Base-by-base conservation (phyloP, 177 flowering plant species). In the Telopea speciosissima region DNA sequence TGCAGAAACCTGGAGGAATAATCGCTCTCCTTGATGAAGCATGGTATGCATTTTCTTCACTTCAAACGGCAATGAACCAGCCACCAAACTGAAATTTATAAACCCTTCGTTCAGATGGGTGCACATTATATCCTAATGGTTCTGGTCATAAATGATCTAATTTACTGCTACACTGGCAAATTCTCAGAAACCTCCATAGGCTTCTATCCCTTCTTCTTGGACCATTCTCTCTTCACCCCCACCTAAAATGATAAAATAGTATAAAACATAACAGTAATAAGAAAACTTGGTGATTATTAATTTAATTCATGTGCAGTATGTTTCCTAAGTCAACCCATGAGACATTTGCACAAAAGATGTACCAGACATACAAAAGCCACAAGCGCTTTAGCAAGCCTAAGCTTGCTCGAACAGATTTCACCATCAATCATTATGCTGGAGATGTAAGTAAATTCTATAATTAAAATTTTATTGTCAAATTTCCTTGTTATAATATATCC, bases 1-100 rank as follows among this genome's bases (percentile, higher is more conserved):
- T 85, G 84, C 94, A 92, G 97, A 92, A 92, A 87, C 96, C 94
- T 33, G 97, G 97, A 24, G 97, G 96, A 13, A 90, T 90, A 65
- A 90, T 92, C 70, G 93, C 97, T 61, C 92, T 92, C 71, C 89
- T 92, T 59, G 97, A 92, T 83, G 97, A 92, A 82, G 96, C 96
- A 74, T 92, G 97, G 97, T 92, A 85, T n/a, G 86, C 28, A 56
- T 16, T 62, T 72, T 60, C 59, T 36, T 26, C 28, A 24, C 63
- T 71, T 75, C 61, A 54, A 42, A 17, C 33, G 17, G 24, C 24
- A 52, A 61, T 24, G 24, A 14, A 24, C 5, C 12, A 24, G 25
- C 61, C 6, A 61, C 26, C 16, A 9, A 59, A 9, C 12, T 61
- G 26, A 61, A 9, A 23, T 23, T 23, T 23, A 23, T 22, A 7